A percentile compares a stretch with the other conserved stretches of the same genome.
Conservation (phyloP, 2,329 filamentous ascomycete species). For the Exophiala phaeomuriformis region DNA sequence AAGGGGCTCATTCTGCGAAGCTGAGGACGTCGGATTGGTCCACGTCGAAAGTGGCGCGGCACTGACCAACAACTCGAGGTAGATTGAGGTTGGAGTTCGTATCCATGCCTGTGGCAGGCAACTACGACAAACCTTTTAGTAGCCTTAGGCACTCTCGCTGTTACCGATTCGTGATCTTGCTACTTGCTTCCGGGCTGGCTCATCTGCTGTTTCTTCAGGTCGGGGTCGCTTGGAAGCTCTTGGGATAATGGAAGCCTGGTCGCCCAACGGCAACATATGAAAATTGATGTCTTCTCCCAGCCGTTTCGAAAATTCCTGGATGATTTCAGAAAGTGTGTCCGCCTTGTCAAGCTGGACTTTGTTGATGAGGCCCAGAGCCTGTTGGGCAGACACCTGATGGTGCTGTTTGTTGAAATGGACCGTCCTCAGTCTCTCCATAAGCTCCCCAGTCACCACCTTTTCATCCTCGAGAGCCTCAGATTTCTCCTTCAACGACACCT, state of each 20-base stretch:
- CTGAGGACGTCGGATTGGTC: constrained; percentile 1
- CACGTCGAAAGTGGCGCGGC: too few relatives aligned
- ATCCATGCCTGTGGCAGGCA: too few relatives aligned
- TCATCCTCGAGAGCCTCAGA: not conserved
- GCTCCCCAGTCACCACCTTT: not conserved
- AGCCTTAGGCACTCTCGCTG: not conserved
- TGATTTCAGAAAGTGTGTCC: not conserved
- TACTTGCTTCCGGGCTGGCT: not conserved
- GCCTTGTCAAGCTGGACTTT: not conserved
- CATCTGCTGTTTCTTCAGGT: not conserved
- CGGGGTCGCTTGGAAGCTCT: not conserved
- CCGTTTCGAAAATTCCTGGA: not conserved
- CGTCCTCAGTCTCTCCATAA: not conserved
- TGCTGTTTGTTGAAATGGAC: not conserved
- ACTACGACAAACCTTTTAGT: too few relatives aligned
- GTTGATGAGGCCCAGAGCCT: not conserved
- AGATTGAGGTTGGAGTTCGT: too few relatives aligned
- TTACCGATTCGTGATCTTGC: not conserved
- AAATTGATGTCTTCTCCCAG: not conserved
- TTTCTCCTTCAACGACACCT: not conserved
- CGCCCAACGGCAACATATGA: not conserved
- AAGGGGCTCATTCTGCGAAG: constrained; percentile 14
- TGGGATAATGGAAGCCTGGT: not conserved
- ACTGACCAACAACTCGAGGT: not conserved
- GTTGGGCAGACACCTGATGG: not conserved